Evolutionary conservation across 495 filamentous ascomycete species (phyloP).

Genomic region (Xeromyces bisporus): DNA sequence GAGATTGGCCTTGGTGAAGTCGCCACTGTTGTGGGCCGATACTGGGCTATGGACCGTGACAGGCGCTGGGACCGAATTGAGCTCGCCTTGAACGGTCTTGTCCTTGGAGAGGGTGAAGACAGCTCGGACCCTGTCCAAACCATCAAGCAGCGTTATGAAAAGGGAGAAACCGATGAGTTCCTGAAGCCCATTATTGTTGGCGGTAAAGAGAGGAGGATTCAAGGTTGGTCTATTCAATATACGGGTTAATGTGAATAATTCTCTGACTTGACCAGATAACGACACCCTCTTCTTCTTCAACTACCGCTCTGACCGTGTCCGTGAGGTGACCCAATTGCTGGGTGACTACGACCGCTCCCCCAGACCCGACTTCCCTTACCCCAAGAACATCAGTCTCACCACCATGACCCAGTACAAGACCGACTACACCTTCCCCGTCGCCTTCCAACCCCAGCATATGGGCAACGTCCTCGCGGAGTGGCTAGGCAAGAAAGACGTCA

Average conservation of each 20-base stretch:
- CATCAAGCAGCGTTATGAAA: slow-evolving; percentile 72
- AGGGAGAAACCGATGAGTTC: slow-evolving; percentile 90
- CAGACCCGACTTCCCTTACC: slow-evolving; percentile 81
- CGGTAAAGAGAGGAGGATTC: slow-evolving; percentile 65
- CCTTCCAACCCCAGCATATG: slow-evolving; percentile 91
- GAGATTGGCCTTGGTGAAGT: slow-evolving; percentile 76
- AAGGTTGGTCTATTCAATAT: slow-evolving; percentile 45
- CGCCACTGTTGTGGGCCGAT: slow-evolving; percentile 87
- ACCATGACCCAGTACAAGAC: slow-evolving; percentile 99
- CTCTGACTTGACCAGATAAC: slow-evolving; percentile 36
- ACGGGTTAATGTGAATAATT: background rate
- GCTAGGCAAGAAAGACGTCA: slow-evolving; percentile 67
- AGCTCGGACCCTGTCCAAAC: slow-evolving; percentile 71
- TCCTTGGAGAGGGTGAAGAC: slow-evolving; percentile 71
- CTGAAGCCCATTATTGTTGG: slow-evolving; percentile 92
- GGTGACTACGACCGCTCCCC: slow-evolving; percentile 84
- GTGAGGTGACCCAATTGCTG: slow-evolving; percentile 88
- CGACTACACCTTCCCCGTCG: slow-evolving; percentile 82
- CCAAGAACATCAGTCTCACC: slow-evolving; percentile 74
- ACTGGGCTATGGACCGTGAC: slow-evolving; percentile 98
- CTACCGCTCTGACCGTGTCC: slow-evolving; percentile 96
- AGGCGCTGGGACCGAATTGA: slow-evolving; percentile 96
- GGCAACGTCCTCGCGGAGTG: slow-evolving; percentile 92
- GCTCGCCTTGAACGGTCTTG: slow-evolving; percentile 70
- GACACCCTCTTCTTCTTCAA: slow-evolving; percentile 99